phyloP scores from a whole-genome alignment of 345 rosid genomes.

The Pelargonium nanum region DNA sequence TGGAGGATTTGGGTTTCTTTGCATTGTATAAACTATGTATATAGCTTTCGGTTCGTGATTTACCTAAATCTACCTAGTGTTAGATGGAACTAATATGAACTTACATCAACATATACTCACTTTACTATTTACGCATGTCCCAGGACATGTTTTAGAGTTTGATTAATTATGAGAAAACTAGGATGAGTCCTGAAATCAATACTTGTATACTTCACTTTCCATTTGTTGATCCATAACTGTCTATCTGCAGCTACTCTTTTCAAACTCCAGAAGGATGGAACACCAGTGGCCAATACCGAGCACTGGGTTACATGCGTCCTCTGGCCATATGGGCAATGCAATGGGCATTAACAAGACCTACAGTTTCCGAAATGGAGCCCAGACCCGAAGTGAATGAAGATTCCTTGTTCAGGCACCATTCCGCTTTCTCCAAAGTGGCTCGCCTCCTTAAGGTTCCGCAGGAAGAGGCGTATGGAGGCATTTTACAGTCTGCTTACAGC shows the following conservation, averaged over 20 bases:
- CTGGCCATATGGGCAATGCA: constrained; percentile 95
- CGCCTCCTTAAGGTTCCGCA: constrained; percentile 54
- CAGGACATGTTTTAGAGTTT: too few species aligned
- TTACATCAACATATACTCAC: too few species aligned
- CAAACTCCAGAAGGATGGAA: constrained; percentile 96
- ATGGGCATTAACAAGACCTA: constrained; percentile 59
- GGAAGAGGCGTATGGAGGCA: constrained; percentile 26
- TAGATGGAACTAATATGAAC: too few species aligned
- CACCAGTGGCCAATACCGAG: constrained; percentile 45
- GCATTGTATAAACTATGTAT: too few species aligned
- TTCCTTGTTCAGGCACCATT: constrained; percentile 26
- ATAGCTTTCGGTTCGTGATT: too few species aligned
- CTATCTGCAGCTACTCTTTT: constrained; percentile 51
- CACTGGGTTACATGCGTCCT: constrained; percentile 76
- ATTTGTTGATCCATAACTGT: constrained; percentile 1
- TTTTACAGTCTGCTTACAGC: constrained; percentile 48
- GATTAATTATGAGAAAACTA: too few species aligned
- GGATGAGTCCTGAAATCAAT: not conserved
- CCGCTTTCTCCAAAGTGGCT: constrained; percentile 55
- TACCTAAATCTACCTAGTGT: too few species aligned
- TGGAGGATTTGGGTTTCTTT: too few species aligned
- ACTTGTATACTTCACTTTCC: not conserved
- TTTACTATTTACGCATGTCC: too few species aligned
- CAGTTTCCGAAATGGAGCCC: constrained; percentile 18
- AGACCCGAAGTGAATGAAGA: constrained; percentile 23